Evolutionary conservation across 2,329 filamentous ascomycete genomes (phyloP), one percentile per base, ranked within the genome.

Genomic region (Chaetomium olivaceum): DNA sequence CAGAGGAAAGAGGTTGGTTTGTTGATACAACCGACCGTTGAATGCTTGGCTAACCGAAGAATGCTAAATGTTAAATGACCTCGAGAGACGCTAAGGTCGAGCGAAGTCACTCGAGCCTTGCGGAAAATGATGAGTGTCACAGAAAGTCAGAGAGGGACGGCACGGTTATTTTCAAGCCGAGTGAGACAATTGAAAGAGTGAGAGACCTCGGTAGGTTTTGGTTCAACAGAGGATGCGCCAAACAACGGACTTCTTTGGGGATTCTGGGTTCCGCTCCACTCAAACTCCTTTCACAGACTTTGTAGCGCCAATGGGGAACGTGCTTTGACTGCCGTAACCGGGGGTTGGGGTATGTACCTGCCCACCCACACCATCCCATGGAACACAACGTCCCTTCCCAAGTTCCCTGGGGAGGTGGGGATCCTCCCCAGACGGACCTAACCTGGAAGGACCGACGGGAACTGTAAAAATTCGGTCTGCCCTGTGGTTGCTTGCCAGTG

Each of bases 91-190:
- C 51, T 23, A 11, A 23, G 46, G n/a, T 8, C n/a, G 46, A 48
- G n/a, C n/a, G 21, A 48, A 54, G 51, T 25, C 51, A 27, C 51
- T 27, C 51, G 51, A 27, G 21, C 66, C 50, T 25, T 55, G 55
- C 62, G 60, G 67, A 61, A 63, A 63, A 63, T 33, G 27, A 31
- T 6, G 51, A 54, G 51, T 54, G 68, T 62, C 48, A 55, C 63
- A 64, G 46, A 14, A 64, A 64, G 66, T 67, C 48, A 63, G 65
- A 68, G 65, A 66, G 67, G 58, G 61, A 64, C 71, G 71, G 70
- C 68, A 71, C 71, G 72, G 72, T 61, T 73, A 71, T 72, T 72
- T 66, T 64, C 61, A 51, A 61, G 36, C 19, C 33, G 48, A 57
- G 57, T 23, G 6, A 58, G 36, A 29, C 60, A 52, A 59, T 51